Evolutionary conservation across 805 yeast genomes (phyloP), one percentile per base, ranked within the genome.

Genomic region (Blastobotrys parvus): DNA sequence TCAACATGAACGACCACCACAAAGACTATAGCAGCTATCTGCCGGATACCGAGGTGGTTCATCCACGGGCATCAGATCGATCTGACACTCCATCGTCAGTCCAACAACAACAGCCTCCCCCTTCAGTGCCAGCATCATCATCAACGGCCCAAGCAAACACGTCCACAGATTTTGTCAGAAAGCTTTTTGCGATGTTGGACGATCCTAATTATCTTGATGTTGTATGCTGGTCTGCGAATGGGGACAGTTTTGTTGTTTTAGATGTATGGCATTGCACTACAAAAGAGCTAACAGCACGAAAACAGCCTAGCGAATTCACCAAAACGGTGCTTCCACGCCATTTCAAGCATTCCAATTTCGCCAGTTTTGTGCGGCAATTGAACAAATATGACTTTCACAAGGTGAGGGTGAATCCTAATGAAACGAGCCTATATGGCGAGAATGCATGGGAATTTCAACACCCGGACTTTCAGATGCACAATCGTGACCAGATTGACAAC

Each of bases 371-470:
- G 17, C 75, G 98, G 37, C 98, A 92, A 61, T 70, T 92, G 55
- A 92, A 92, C 71, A 92, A 92, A 64, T 92, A 92, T 59, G 98
- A 90, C 63, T 92, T 92, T 69, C 98, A 92, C 69, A 92, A 92
- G 65, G 94, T 92, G 36, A 85, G 90, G 59, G 33, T 44, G 11
- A 43, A 38, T 30, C 32, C 34, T 20, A 33, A 55, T 46, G 39
- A 35, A 11, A 13, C 32, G 16, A 27, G 32, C 30, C 37, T 36
- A 10, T 52, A 53, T 34, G 50, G 50, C 19, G 55, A 52, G 27
- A 49, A 81, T 61, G 79, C 89, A 17, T 90, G 97, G 97, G 97
- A 90, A 61, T 90, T 92, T 67, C 78, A 80, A 58, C 97, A 92
- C 61, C 94, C 96, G 0, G 86, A 79, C 50, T 92, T 92, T 62